Conservation (phyloP, 116 monocot species). For the Papilionanthe hybrid region DNA sequence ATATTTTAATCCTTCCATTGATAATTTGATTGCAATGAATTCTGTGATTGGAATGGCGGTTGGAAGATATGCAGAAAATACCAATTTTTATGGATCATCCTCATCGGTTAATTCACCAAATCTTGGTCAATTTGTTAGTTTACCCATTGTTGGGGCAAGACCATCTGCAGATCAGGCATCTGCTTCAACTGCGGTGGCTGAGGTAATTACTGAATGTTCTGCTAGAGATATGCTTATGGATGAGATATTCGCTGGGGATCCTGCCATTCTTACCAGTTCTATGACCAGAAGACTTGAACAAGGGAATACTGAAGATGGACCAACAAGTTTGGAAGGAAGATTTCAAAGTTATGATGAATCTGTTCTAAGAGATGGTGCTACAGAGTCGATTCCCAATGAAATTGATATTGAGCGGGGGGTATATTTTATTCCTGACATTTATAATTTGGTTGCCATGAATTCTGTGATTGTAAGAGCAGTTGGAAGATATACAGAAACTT, state of each 20-base stretch:
- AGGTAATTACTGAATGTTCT: constrained; percentile 29
- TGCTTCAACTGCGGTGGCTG: constrained; percentile 41
- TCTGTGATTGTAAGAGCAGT: not conserved
- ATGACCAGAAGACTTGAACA: not conserved
- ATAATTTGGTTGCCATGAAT: not conserved
- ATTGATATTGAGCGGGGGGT: not conserved
- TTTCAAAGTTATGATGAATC: not conserved
- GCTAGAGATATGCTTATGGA: constrained; percentile 7
- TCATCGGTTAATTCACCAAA: not conserved
- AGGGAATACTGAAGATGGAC: not conserved
- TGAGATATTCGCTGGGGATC: not conserved
- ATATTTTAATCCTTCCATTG: not conserved
- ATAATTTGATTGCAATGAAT: not conserved
- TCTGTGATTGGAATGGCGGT: not conserved
- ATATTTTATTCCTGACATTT: not conserved
- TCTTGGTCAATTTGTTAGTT: not conserved
- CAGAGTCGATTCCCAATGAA: not conserved
- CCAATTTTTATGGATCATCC: not conserved
- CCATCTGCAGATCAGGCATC: constrained; percentile 33
- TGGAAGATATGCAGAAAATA: not conserved
- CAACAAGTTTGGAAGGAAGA: not conserved
- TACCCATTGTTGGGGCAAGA: not conserved
- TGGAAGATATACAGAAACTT: not conserved
- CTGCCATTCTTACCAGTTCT: not conserved
- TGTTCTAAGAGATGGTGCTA: not conserved